phyloP scores from a whole-genome alignment of 116 monocot genomes.

The Trichopus zeylanicus region DNA sequence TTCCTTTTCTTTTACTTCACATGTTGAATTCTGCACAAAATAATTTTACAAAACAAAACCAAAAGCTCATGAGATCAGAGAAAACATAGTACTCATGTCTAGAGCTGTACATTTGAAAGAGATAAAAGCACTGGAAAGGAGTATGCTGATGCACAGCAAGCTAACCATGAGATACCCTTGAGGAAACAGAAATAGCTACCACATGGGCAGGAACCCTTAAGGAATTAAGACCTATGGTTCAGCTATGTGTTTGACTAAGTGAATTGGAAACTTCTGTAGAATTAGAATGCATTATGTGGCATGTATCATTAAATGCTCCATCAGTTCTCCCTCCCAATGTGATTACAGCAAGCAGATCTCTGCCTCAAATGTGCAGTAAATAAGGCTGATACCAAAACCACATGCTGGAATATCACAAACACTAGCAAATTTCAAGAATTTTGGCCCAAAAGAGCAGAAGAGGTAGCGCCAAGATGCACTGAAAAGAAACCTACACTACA shows the following conservation, averaged over 20 bases:
- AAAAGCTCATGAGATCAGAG: not conserved
- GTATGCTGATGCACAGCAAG: too few relatives aligned
- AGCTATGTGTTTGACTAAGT: not conserved
- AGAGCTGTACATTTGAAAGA: too few relatives aligned
- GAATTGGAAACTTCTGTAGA: not conserved
- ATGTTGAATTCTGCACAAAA: slow-evolving; percentile 15
- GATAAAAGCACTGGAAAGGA: too few relatives aligned
- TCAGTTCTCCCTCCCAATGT: not conserved
- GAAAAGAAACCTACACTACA: too few relatives aligned
- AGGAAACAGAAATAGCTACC: not conserved
- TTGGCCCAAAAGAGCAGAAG: not conserved
- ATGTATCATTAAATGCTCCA: not conserved
- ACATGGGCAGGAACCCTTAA: not conserved
- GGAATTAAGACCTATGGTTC: not conserved
- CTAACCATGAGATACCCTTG: too few relatives aligned
- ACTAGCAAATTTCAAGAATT: too few relatives aligned
- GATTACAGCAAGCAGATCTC: not conserved
- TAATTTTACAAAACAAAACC: not conserved
- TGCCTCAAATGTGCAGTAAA: too few relatives aligned
- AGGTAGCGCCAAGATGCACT: not conserved
- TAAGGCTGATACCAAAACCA: too few relatives aligned
- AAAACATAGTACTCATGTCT: too few relatives aligned
- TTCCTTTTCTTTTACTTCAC: slow-evolving; percentile 6
- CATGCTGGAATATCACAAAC: too few relatives aligned
- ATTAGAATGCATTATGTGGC: not conserved